Evolutionary conservation across 495 filamentous ascomycete genomes (phyloP).

Genomic region (Platismatia glauca): DNA sequence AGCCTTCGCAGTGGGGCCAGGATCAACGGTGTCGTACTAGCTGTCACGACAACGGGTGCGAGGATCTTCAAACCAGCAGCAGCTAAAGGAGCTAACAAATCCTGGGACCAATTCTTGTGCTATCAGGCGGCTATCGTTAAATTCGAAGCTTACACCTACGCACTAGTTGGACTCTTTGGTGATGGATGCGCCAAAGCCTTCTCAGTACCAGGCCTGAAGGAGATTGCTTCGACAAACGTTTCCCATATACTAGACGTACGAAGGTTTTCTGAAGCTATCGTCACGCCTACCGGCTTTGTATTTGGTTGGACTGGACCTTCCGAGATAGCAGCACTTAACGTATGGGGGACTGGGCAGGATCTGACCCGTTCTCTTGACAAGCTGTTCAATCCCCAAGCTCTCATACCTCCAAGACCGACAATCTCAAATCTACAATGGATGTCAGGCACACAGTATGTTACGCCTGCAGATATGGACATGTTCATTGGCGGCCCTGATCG

Average conservation of each 20-base stretch:
- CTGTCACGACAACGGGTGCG: constrained; percentile 62
- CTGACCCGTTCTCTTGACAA: constrained; percentile 54
- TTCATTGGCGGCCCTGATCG: constrained; percentile 83
- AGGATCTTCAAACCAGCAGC: constrained; percentile 79
- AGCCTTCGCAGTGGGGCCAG: constrained; percentile 60
- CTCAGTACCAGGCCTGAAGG: constrained; percentile 76
- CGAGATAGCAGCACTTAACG: constrained; percentile 67
- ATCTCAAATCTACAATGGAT: constrained; percentile 97
- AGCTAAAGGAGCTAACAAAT: constrained; percentile 78
- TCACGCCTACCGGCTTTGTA: constrained; percentile 70
- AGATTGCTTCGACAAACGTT: constrained; percentile 61
- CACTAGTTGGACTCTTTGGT: constrained; percentile 73
- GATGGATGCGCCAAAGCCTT: constrained; percentile 71
- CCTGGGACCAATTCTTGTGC: constrained; percentile 74
- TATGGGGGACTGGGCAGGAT: constrained; percentile 64
- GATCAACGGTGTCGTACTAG: constrained; percentile 61
- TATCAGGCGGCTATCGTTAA: constrained; percentile 67
- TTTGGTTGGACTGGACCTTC: constrained; percentile 85
- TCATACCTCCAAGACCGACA: constrained; percentile 74
- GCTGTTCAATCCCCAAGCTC: constrained; percentile 63
- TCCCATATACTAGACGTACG: constrained; percentile 59
- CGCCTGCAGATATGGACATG: constrained; percentile 81
- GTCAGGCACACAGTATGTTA: constrained; percentile 84
- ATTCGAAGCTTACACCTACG: constrained; percentile 61
- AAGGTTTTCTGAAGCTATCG: constrained; percentile 54